Conservation (phyloP, 2,329 filamentous ascomycete genomes). For the Zymoseptoria passerinii region DNA sequence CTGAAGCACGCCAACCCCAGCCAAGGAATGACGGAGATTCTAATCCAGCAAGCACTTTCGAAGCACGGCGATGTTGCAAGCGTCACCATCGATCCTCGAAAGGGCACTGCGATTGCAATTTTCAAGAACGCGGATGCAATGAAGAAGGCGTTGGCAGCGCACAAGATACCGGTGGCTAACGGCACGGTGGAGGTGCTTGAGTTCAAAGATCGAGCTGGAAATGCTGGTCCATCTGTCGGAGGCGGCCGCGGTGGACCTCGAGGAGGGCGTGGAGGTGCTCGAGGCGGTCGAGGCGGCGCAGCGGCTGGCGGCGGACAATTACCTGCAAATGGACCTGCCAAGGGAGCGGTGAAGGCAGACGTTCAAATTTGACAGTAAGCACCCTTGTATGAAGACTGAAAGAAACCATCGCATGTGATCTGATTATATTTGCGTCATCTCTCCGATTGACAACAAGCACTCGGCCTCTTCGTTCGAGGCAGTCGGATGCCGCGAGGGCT, state of each 20-base stretch:
- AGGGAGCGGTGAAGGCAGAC: too few species aligned
- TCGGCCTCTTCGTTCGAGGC: too few species aligned
- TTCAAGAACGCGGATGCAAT: slow-evolving; percentile 67
- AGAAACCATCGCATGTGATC: too few species aligned
- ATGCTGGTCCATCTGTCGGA: slow-evolving; percentile 10
- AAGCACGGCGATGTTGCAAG: slow-evolving; percentile 65
- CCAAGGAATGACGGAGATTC: slow-evolving; percentile 78
- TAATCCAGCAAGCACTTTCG: slow-evolving; percentile 67
- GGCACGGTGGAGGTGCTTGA: slow-evolving; percentile 82
- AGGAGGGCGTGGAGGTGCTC: slow-evolving; percentile 9
- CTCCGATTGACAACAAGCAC: too few species aligned
- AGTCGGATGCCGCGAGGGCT: too few species aligned
- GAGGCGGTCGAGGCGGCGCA: slow-evolving; percentile 7
- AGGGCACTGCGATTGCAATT: slow-evolving; percentile 88
- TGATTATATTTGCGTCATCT: too few species aligned
- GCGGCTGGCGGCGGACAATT: too few species aligned
- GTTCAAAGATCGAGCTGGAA: slow-evolving; percentile 50
- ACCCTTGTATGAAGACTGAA: too few species aligned
- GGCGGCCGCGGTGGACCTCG: too few species aligned
- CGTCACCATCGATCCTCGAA: slow-evolving; percentile 89
- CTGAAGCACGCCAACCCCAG: slow-evolving; percentile 62
- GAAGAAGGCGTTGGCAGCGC: slow-evolving; percentile 70
- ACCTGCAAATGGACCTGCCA: too few species aligned
- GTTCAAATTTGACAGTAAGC: too few species aligned
- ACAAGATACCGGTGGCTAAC: slow-evolving; percentile 73